Evolutionary conservation across 306 rosid genomes (phyloP), one percentile per base, ranked within the genome.

Genomic region (Sindora glabra): DNA sequence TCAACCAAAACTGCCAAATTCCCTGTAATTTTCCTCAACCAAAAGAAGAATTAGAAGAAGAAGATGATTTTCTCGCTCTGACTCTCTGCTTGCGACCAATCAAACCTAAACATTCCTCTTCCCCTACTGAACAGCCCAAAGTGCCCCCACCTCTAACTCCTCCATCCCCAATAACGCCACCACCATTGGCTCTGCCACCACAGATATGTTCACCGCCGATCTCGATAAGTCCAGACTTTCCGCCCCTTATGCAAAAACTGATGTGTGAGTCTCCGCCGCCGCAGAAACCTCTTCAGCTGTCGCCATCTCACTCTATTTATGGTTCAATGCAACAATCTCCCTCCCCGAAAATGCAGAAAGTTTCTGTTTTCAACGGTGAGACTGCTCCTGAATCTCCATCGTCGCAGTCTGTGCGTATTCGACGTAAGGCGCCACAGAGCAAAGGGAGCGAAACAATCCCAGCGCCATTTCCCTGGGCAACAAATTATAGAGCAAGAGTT

Each of bases 401-500:
- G 1, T 14, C 42, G 1, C 70, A 52, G 5, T 19, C 57, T 0
- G 3, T 6, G 1, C 78, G 68, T 5, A 4, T 6, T 0, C 77
- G 59, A 0, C 67, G 81, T 0, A 38, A 37, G 29, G 21, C 63
- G 0, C 13, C 46, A 0, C 73, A 19, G 1, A 25, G 45, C 0
- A 36, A 23, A 0, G 59, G 56, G 2, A 68, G 36, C 0, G 37
- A 26, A 3, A 64, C 16, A 0, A 23, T 85, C 11, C 51, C 71
- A 0, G 11, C 67, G 0, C 85, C 83, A 0, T 89, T 65, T 6
- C 74, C 61, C 0, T 89, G 96, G 96, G 94, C 94, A 1, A 72
- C 86, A 0, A 10, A 64, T 2, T 53, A 5, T 0, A 69, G 80
- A 1, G 86, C 86, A 5, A 52, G 2, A 0, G 33, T 83, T 2